phyloP scores from a whole-genome alignment of 139 green algal genomes.

The Tetradesmus lagerheimii region DNA sequence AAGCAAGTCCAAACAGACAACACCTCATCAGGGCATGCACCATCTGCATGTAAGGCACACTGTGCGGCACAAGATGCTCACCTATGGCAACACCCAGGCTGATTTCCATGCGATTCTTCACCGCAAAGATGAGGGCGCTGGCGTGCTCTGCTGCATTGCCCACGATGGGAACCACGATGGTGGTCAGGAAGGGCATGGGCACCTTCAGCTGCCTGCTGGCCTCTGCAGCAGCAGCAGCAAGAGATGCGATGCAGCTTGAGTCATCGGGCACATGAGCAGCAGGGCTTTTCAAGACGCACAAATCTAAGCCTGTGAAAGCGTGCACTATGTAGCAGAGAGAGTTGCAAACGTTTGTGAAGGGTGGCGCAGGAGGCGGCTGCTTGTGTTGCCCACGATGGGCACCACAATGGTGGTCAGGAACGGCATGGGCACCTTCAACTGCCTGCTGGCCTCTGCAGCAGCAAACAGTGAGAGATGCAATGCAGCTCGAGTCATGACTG shows the following conservation, averaged over 20 bases:
- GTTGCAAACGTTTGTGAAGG: no score
- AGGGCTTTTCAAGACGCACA: no score
- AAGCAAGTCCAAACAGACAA: no score
- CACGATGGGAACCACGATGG: constrained; percentile 90
- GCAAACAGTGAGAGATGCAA: no score
- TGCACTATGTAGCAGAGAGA: no score
- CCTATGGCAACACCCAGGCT: constrained; percentile 89
- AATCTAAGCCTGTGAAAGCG: no score
- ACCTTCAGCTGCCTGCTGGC: constrained; percentile 67
- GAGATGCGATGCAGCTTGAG: background rate
- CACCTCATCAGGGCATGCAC: no score
- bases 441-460: constrained; percentile 51
- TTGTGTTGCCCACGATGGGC: no score
- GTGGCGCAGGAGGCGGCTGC: no score
- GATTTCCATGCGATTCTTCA: constrained; percentile 93
- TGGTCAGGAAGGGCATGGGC: constrained; percentile 87
- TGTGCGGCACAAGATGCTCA: constrained; percentile 14
- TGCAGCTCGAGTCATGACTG: no score
- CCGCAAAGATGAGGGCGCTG: constrained; percentile 91
- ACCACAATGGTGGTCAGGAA: constrained; percentile 89
- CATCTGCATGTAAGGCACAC: no score
- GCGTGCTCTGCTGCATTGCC: constrained; percentile 95
- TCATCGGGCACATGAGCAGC: no score
- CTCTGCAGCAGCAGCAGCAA: background rate
- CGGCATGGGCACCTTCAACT: constrained; percentile 75